Percentiles rank a stretch among this genome's conserved stretches.
These are phyloP conservation scores for Coriaria nepalensis DNA, from an alignment of 306 rosid genomes.

Conservation along the genomic window DNA sequence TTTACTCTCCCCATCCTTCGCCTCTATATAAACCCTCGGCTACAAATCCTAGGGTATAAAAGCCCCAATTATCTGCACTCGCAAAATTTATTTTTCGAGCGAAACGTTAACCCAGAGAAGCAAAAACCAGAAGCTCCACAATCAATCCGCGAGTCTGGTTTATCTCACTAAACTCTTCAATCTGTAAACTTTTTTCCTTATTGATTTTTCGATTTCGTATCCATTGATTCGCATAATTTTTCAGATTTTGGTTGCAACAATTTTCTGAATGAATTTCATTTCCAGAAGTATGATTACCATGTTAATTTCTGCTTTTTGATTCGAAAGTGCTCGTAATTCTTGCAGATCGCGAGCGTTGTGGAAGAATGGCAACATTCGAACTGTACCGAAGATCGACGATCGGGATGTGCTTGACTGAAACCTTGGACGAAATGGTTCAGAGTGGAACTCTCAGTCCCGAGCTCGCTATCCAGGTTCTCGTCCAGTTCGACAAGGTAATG, in stretches of 20 bases:
- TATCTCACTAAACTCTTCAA: background rate
- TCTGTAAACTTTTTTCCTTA: background rate
- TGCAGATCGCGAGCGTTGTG: slow-evolving; percentile 34
- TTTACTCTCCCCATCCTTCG: slow-evolving; percentile 9
- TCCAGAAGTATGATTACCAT: background rate
- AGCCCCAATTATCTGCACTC: slow-evolving; percentile 67
- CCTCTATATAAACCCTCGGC: slow-evolving; percentile 58
- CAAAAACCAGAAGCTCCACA: slow-evolving; percentile 5
- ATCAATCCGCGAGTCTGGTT: slow-evolving; percentile 16
- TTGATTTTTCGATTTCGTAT: background rate
- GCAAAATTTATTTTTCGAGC: slow-evolving; percentile 16
- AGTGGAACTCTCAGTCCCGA: slow-evolving; percentile 79
- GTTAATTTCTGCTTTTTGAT: background rate
- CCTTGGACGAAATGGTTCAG: slow-evolving; percentile 90
- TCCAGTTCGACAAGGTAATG: slow-evolving; percentile 84
- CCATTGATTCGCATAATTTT: slow-evolving; percentile 1
- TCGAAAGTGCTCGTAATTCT: background rate
- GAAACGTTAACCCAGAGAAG: slow-evolving; percentile 26
- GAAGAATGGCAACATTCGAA: slow-evolving; percentile 78
- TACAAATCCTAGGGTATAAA: slow-evolving; percentile 74
- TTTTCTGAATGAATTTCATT: background rate
- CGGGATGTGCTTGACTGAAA: slow-evolving; percentile 81
- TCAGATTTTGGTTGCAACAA: background rate
- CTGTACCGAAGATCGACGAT: slow-evolving; percentile 82
- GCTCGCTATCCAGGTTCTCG: slow-evolving; percentile 88